Conservation (phyloP, 2,329 filamentous ascomycete genomes). For the Mollisia scopiformis region DNA sequence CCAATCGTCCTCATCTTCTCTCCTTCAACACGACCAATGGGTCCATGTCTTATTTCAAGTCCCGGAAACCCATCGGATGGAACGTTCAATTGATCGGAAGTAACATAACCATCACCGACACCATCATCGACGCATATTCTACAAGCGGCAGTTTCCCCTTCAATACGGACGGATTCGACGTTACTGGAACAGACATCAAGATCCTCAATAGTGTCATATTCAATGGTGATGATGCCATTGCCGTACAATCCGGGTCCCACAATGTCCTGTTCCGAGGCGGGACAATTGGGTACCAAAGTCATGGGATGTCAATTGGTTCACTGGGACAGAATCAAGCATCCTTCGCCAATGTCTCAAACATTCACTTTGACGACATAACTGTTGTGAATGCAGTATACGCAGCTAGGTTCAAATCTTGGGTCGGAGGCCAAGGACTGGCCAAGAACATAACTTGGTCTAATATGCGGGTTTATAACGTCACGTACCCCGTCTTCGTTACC, state of each 20-base stretch:
- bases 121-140: constrained; percentile 39
- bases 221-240: constrained; percentile 48
- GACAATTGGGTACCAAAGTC: constrained; percentile 47
- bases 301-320: constrained; percentile 48
- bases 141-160: constrained; percentile 15
- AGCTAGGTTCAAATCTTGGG: constrained; percentile 48
- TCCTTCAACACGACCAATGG: constrained; percentile 41
- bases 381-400: constrained; percentile 45
- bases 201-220: constrained; percentile 39
- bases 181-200: constrained; percentile 36
- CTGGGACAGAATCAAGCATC: constrained; percentile 41
- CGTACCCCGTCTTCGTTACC: constrained; percentile 50
- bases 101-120: constrained; percentile 44
- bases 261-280: constrained; percentile 43
- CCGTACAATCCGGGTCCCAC: constrained; percentile 41
- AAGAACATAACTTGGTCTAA: constrained; percentile 48
- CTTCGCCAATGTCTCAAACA: constrained; percentile 44
- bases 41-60: constrained; percentile 43
- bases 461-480: constrained; percentile 46
- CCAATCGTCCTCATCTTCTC: constrained; percentile 45
- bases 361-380: constrained; percentile 46
- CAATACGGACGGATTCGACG: constrained; percentile 38
- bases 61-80: constrained; percentile 47
- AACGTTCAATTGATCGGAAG: constrained; percentile 43
- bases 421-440: constrained; percentile 44